These are phyloP conservation scores for Geotrichum citri-aurantii DNA, from an alignment of 1,139 yeast species.

Conservation along the genomic window DNA sequence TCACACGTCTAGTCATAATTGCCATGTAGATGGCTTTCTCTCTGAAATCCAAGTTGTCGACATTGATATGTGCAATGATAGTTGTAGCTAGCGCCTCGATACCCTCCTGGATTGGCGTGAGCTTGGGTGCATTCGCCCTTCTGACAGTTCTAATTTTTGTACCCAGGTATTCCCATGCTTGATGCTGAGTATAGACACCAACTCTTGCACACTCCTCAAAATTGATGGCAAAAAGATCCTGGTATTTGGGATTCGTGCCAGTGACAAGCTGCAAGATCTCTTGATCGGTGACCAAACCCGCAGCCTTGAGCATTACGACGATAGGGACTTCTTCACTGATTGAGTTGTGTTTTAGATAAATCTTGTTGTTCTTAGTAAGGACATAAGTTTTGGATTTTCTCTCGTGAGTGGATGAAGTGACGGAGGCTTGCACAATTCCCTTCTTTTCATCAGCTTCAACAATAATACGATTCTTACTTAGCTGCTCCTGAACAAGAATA, in stretches of 20 bases:
- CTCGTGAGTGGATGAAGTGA: conserved; percentile 95
- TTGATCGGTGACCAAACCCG: conserved; percentile 87
- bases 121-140: conserved; percentile 75
- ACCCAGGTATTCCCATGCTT: conserved; percentile 88
- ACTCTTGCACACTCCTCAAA: conserved; percentile 89
- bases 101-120: conserved; percentile 85
- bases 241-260: conserved; percentile 82
- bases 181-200: conserved; percentile 86
- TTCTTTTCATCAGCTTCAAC: conserved; percentile 97
- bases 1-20: conserved; percentile 91
- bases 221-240: conserved; percentile 85
- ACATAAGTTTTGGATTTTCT: conserved; percentile 96
- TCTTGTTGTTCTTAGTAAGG: conserved; percentile 81
- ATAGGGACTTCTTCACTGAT: conserved; percentile 94
- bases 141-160: conserved; percentile 86
- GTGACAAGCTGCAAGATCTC: conserved; percentile 93
- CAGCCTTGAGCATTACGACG: conserved; percentile 88
- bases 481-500: conserved; percentile 91
- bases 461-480: conserved; percentile 93
- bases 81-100: conserved; percentile 96
- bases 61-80: conserved; percentile 90
- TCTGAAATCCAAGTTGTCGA: conserved; percentile 77
- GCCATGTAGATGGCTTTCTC: conserved; percentile 94
- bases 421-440: conserved; percentile 92
- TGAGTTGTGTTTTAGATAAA: conserved; percentile 89